Conservation (phyloP, 2,329 filamentous ascomycete genomes). For the Microdochium bolleyi region DNA sequence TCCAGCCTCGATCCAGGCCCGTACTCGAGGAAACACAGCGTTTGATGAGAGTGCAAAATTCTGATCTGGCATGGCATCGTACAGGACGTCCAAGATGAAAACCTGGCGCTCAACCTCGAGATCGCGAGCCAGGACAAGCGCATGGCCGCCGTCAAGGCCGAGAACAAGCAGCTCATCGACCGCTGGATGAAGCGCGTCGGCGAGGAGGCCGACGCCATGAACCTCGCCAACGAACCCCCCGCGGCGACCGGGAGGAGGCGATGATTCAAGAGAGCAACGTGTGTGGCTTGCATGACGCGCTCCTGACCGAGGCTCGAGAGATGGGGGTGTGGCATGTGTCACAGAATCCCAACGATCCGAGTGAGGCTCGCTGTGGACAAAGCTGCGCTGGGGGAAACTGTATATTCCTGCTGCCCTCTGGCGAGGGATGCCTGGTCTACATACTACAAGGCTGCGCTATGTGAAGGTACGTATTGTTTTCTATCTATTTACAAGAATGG, state of each 20-base stretch:
- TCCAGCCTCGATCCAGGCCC: no score
- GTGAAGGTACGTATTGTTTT: conserved; percentile 4
- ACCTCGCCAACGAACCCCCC: conserved; percentile 49
- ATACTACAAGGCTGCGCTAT: neutral
- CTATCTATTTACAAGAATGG: neutral
- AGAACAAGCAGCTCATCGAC: conserved; percentile 84
- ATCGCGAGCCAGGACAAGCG: conserved; percentile 78
- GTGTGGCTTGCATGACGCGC: no score
- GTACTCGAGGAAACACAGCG: no score
- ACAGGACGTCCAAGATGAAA: conserved; percentile 83
- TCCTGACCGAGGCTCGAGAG: no score
- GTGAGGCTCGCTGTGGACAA: no score
- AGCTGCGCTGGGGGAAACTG: neutral
- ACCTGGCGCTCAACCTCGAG: conserved; percentile 80
- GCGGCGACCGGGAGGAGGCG: conserved; percentile 14
- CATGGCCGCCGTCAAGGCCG: conserved; percentile 61
- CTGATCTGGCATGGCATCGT: no score
- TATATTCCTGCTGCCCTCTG: neutral
- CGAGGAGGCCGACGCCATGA: conserved; percentile 82
- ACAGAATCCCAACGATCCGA: no score
- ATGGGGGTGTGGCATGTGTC: no score
- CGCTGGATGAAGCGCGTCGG: conserved; percentile 88
- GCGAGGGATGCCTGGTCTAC: neutral
- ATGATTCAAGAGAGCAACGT: neutral
- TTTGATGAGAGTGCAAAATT: no score